A percentile compares a stretch with the other conserved stretches of the same genome.
These are phyloP conservation scores for Paratinospora sagittata DNA, from an alignment of 164 flowering plant genomes.

Conservation along the genomic window DNA sequence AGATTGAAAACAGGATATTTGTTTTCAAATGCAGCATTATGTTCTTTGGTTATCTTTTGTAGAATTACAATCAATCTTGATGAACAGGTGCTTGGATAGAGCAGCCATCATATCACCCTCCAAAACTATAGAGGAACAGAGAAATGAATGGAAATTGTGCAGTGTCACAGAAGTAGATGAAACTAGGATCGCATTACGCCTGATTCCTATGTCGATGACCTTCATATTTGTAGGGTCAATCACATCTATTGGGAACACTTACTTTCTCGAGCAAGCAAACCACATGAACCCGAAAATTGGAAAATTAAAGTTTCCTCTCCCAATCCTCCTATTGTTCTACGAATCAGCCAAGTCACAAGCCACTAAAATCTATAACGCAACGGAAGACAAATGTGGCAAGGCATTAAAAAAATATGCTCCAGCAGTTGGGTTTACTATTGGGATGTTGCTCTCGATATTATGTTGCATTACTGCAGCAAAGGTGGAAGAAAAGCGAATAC, in stretches of 20 bases:
- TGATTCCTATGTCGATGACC: slow-evolving; percentile 35
- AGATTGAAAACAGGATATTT: too few relatives aligned
- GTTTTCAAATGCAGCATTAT: too few relatives aligned
- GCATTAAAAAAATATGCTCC: slow-evolving; percentile 5
- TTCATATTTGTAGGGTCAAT: slow-evolving; percentile 31
- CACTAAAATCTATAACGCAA: not conserved
- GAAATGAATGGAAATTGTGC: slow-evolving; percentile 31
- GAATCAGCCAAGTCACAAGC: not conserved
- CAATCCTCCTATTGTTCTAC: slow-evolving; percentile 14
- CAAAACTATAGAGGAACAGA: slow-evolving; percentile 15
- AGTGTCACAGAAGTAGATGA: slow-evolving; percentile 31
- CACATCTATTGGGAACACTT: slow-evolving; percentile 34
- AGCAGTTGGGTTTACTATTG: slow-evolving; percentile 14
- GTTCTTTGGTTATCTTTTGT: not conserved
- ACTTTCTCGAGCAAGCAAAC: slow-evolving; percentile 40
- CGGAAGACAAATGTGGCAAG: not conserved
- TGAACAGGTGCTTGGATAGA: slow-evolving; percentile 32
- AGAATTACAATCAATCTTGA: not conserved
- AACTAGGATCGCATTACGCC: slow-evolving; percentile 27
- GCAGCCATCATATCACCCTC: too few relatives aligned
- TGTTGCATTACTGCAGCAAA: slow-evolving; percentile 38
- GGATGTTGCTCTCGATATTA: slow-evolving; percentile 27
- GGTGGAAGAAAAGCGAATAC: slow-evolving; percentile 32
- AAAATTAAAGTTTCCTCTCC: slow-evolving; percentile 25
- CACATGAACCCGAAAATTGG: slow-evolving; percentile 32